Percentiles rank a stretch among this genome's conserved stretches.
Evolutionary conservation across 345 rosid species (phyloP).

Genomic region (Acer negundo): DNA sequence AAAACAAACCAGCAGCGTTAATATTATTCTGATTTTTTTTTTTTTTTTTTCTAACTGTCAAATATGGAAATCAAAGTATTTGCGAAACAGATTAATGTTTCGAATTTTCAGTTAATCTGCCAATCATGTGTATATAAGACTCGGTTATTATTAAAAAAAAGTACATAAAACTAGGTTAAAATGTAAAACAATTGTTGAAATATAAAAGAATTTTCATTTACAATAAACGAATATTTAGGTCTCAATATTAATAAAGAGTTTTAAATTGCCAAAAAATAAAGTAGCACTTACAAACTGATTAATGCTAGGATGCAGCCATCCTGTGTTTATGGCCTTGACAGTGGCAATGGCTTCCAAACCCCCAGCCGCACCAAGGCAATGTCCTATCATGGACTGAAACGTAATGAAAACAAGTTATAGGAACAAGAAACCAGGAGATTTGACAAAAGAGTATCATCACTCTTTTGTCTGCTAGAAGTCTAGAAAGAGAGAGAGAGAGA

Average conservation of each 20-base stretch:
- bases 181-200: not conserved
- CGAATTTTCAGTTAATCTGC: not conserved
- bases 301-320: slow-evolving; percentile 95
- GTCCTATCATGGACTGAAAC: slow-evolving; percentile 96
- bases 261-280: not conserved
- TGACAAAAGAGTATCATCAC: slow-evolving; percentile 5
- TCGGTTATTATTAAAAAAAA: too few species aligned
- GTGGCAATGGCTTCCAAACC: slow-evolving; percentile 96
- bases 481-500: not conserved
- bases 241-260: not conserved
- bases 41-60: not conserved
- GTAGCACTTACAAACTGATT: slow-evolving; percentile 82
- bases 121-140: not conserved
- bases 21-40: not conserved
- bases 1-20: not conserved
- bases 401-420: slow-evolving; percentile 9
- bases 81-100: not conserved
- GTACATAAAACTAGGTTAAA: not conserved
- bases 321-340: slow-evolving; percentile 84
- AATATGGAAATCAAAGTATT: not conserved
- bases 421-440: slow-evolving; percentile 8
- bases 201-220: not conserved
- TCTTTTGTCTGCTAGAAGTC: not conserved
- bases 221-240: not conserved
- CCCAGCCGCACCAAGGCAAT: slow-evolving; percentile 98